Evolutionary conservation across 257 asterid genomes (phyloP).

Genomic region (Coffea eugenioides): DNA sequence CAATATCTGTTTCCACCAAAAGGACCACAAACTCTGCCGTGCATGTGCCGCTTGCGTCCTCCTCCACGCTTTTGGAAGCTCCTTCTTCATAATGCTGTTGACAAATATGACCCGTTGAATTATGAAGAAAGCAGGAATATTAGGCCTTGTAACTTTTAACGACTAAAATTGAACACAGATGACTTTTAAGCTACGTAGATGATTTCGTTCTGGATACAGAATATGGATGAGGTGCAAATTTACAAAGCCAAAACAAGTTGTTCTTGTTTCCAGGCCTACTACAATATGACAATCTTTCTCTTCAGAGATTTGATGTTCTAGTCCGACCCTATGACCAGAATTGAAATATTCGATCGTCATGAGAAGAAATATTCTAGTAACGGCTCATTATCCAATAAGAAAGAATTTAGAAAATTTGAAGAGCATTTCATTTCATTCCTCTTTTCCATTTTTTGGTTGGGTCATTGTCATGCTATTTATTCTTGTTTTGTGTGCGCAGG

Average conservation of each 20-base stretch:
- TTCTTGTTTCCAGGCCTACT: background rate
- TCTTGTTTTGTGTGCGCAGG: too few species aligned
- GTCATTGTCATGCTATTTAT: too few species aligned
- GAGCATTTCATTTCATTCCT: too few species aligned
- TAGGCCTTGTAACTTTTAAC: background rate
- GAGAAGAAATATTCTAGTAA: too few species aligned
- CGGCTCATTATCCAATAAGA: too few species aligned
- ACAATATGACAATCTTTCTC: background rate
- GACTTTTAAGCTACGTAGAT: background rate
- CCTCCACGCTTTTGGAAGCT: constrained; percentile 68
- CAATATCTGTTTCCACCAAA: constrained; percentile 54
- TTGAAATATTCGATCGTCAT: too few species aligned
- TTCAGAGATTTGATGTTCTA: background rate
- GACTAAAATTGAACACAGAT: background rate
- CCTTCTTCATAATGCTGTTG: constrained; percentile 27
- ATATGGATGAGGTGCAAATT: background rate
- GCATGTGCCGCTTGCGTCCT: constrained; percentile 68
- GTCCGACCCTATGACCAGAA: background rate
- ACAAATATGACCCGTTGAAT: background rate
- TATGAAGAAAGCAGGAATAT: background rate
- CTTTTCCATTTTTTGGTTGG: too few species aligned
- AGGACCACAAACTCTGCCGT: constrained; percentile 58
- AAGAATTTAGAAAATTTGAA: too few species aligned
- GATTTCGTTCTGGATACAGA: background rate
- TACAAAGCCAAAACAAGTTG: background rate